These are phyloP conservation scores for Musa beccarii DNA, from an alignment of 176 grass and related monocot species.

Conservation along the genomic window DNA sequence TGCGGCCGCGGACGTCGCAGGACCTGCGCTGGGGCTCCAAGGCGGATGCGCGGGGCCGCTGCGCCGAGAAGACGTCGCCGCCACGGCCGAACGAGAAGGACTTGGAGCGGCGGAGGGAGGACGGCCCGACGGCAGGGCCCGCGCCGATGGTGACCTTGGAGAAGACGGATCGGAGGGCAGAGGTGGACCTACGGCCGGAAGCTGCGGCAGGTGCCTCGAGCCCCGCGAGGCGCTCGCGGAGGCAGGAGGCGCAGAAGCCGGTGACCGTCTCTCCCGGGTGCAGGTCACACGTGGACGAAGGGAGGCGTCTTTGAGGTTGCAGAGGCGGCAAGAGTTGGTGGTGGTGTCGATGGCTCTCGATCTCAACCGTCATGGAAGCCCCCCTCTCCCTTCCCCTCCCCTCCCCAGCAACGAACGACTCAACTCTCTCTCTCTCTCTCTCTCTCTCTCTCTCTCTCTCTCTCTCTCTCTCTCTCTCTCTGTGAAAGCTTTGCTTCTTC, in stretches of 20 bases:
- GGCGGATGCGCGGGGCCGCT: neutral
- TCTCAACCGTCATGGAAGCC: slow-evolving; percentile 3
- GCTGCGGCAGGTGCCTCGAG: slow-evolving; percentile 30
- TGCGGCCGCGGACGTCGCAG: slow-evolving; percentile 48
- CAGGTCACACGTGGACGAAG: slow-evolving; percentile 42
- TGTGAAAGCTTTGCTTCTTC: no score
- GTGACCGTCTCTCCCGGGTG: slow-evolving; percentile 66
- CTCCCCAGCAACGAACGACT: no score
- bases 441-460: no score
- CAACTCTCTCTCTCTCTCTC: no score
- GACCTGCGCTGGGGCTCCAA: slow-evolving; percentile 72
- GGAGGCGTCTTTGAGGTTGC: neutral
- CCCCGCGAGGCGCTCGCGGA: slow-evolving; percentile 73
- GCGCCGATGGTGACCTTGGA: slow-evolving; percentile 5
- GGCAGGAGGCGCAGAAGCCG: slow-evolving; percentile 86
- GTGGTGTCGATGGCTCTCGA: neutral
- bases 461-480: no score
- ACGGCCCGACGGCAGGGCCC: neutral
- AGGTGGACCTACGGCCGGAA: slow-evolving; percentile 29
- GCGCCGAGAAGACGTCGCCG: neutral
- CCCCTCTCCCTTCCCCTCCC: neutral
- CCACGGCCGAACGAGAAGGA: slow-evolving; percentile 41
- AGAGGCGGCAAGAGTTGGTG: neutral
- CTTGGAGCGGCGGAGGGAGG: slow-evolving; percentile 50
- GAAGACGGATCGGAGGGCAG: slow-evolving; percentile 27